Evolutionary conservation across 345 rosid species (phyloP).

Genomic region (Raphanus sativus): DNA sequence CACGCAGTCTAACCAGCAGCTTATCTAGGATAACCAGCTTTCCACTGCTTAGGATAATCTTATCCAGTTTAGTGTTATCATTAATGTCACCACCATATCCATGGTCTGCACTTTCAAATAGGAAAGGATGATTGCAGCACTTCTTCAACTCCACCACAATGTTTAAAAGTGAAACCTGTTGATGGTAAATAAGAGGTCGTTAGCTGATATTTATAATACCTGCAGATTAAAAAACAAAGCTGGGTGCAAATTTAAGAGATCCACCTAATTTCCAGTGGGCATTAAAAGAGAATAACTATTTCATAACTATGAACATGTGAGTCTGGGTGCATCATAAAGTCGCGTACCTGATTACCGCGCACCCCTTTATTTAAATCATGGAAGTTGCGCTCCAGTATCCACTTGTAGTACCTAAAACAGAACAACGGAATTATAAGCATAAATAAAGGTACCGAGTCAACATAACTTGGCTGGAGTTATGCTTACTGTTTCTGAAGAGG

Average conservation of each 20-base stretch:
- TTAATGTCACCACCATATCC: conserved; percentile 88
- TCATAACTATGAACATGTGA: conserved; percentile 18
- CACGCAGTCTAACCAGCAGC: conserved; percentile 85
- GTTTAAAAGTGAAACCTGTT: conserved; percentile 91
- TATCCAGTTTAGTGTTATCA: conserved; percentile 84
- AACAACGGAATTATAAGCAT: conserved; percentile 13
- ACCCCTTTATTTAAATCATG: conserved; percentile 98
- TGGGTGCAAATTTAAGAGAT: not conserved
- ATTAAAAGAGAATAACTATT: conserved; percentile 10
- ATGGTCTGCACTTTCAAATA: conserved; percentile 99
- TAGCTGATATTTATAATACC: conserved; percentile 21
- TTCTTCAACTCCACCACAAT: conserved; percentile 99
- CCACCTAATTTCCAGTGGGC: not conserved
- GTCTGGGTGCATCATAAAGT: conserved; percentile 25
- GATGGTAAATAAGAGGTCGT: conserved; percentile 29
- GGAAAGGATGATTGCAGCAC: conserved; percentile 98
- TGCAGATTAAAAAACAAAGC: conserved; percentile 10
- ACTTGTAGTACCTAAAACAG: conserved; percentile 79
- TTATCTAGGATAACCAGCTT: conserved; percentile 98
- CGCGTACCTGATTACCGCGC: conserved; percentile 94
- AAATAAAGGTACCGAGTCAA: not conserved
- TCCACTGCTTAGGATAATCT: conserved; percentile 93
- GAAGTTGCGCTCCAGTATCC: conserved; percentile 99
- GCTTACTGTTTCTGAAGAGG: conserved; percentile 98
- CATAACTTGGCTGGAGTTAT: not conserved